Evolutionary conservation across 2,329 filamentous ascomycete species (phyloP), one percentile per base, ranked within the genome.

Genomic region (Aspergillus sp.): DNA sequence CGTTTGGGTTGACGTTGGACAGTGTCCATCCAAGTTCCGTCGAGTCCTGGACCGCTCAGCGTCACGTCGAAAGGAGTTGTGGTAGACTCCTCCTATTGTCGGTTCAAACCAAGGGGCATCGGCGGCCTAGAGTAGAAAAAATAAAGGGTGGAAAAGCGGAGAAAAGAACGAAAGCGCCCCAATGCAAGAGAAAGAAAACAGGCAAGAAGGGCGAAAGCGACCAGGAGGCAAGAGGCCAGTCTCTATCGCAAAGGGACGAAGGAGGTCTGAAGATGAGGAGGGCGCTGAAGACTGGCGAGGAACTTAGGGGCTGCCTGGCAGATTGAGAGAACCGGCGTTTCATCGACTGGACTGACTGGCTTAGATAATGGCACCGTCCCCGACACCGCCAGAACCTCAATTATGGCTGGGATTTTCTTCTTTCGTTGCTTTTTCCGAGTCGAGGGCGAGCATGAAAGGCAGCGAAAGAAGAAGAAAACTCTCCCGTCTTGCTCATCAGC

Each of bases 31-130:
- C 48, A 55, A 55, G 55, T 48, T 34, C 44, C n/a, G 39, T 48
- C 12, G 34, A 34, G 13, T 50, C 26, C 48, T 34, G 57, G 53
- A 53, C 49, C 57, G 59, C 47, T 59, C 52, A 58, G 51, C 56
- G 58, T 57, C 57, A 42, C 52, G 49, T 39, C 52, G 53, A 53
- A 51, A 38, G 26, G 22, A 56, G 47, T 32, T 49, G 45, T 42
- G 45, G 42, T 30, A 26, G 11, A 20, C 38, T 49, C 43, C 56
- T 58, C 57, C 56, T 61, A 59, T 53, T 62, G 53, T 51, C 50
- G 58, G 61, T 47, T 57, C 54, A 43, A 50, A 55, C 53, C 53
- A 55, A 57, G 57, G 54, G 62, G 58, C 60, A 66, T 65, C 55
- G 53, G 56, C 44, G 53, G 58, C 42, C 50, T 60, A 58, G 44